Conservation (phyloP, 768 basidiomycete genomes). For the Boletus bicolor region DNA sequence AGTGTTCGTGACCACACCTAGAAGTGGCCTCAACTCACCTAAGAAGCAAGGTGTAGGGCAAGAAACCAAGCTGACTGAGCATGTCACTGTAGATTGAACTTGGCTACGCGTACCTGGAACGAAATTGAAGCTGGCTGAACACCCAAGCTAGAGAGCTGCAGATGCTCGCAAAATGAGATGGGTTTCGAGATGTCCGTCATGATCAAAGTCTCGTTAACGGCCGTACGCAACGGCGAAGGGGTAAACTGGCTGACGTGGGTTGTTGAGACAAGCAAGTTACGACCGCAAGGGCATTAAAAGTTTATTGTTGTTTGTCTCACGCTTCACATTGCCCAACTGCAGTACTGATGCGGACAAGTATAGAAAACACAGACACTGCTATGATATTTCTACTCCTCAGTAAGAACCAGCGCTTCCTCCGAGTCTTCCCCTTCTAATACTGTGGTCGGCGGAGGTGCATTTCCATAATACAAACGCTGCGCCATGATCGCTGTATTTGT, state of each 20-base stretch:
- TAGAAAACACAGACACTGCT: neutral
- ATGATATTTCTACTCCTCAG: slow-evolving; percentile 45
- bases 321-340: slow-evolving; percentile 4
- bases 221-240: slow-evolving; percentile 16
- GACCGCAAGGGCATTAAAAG: slow-evolving; percentile 20
- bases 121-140: slow-evolving; percentile 96
- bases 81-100: slow-evolving; percentile 11
- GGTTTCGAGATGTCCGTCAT: slow-evolving; percentile 52
- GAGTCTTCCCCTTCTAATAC: slow-evolving; percentile 56
- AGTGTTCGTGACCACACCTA: neutral
- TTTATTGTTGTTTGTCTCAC: slow-evolving; percentile 34
- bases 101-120: slow-evolving; percentile 73
- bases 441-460: slow-evolving; percentile 52
- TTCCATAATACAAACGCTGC: slow-evolving; percentile 76
- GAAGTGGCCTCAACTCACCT: slow-evolving; percentile 19
- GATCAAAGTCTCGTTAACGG: slow-evolving; percentile 17
- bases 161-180: slow-evolving; percentile 85
- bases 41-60: neutral
- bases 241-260: slow-evolving; percentile 19
- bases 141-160: slow-evolving; percentile 93
- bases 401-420: slow-evolving; percentile 70
- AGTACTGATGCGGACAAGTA: neutral
- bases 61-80: slow-evolving; percentile 15
- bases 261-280: slow-evolving; percentile 18
- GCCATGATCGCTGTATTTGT: slow-evolving; percentile 56